phyloP scores from a whole-genome alignment of 192 early-diverging fungal species.

The Podila minutissima region DNA sequence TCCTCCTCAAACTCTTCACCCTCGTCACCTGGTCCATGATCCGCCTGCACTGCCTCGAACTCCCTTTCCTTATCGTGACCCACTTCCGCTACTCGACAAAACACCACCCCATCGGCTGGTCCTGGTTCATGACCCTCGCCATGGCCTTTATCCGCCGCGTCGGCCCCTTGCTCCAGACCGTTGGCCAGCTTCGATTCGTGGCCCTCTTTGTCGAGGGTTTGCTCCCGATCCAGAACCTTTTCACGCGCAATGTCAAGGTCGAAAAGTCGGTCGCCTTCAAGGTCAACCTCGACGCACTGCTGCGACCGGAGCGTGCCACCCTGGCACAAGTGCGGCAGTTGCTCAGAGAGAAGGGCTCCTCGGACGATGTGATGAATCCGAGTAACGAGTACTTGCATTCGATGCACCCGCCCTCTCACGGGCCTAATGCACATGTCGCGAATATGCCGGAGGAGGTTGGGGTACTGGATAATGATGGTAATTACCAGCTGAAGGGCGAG shows the following conservation, averaged over 20 bases:
- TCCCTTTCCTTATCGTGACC: slow-evolving; percentile 24
- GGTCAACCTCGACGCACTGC: slow-evolving; percentile 16
- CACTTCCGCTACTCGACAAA: slow-evolving; percentile 15
- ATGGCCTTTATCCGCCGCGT: slow-evolving; percentile 15
- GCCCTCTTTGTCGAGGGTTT: slow-evolving; percentile 10
- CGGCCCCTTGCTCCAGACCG: background rate
- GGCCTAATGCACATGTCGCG: slow-evolving; percentile 2
- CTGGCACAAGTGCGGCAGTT: slow-evolving; percentile 7
- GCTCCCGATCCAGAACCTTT: slow-evolving; percentile 1
- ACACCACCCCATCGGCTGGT: slow-evolving; percentile 29
- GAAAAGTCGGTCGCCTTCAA: slow-evolving; percentile 10
- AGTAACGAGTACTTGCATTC: slow-evolving; percentile 29
- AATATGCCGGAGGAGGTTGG: slow-evolving; percentile 44
- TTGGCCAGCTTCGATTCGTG: slow-evolving; percentile 23
- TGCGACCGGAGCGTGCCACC: slow-evolving; percentile 16
- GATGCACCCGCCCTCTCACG: slow-evolving; percentile 16
- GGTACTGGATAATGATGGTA: slow-evolving; percentile 8
- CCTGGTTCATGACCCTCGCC: slow-evolving; percentile 24
- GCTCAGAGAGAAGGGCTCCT: background rate
- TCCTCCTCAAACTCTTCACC: slow-evolving; percentile 1
- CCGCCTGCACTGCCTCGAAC: slow-evolving; percentile 29
- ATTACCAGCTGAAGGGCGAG: slow-evolving; percentile 25
- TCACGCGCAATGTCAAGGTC: slow-evolving; percentile 12
- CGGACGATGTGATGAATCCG: slow-evolving; percentile 18
- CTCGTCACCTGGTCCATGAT: slow-evolving; percentile 12